These are phyloP conservation scores for Mycena leptocephala DNA, from an alignment of 768 basidiomycete genomes.

Conservation along the genomic window DNA sequence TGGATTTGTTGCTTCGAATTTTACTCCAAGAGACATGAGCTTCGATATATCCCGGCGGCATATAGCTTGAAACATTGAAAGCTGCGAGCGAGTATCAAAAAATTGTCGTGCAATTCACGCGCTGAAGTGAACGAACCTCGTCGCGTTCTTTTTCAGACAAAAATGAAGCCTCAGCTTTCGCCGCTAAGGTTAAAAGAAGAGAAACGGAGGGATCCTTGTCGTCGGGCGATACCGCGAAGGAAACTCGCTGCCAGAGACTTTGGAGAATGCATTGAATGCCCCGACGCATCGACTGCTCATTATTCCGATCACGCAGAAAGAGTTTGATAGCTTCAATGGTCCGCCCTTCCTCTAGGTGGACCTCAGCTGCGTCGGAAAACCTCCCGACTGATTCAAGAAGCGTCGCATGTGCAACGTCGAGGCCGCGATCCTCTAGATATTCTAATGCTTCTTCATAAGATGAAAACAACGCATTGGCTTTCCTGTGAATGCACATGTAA, in stretches of 20 bases:
- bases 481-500: conserved; percentile 50
- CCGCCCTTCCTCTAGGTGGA: conserved; percentile 66
- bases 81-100: conserved; percentile 33
- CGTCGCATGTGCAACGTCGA: conserved; percentile 64
- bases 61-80: conserved; percentile 57
- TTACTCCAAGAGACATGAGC: conserved; percentile 51
- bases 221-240: conserved; percentile 53
- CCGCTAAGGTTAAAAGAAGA: conserved; percentile 46
- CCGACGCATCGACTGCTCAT: conserved; percentile 44
- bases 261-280: conserved; percentile 60
- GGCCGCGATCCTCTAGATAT: conserved; percentile 69
- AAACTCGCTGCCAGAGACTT: conserved; percentile 62
- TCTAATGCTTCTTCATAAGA: conserved; percentile 68
- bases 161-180: conserved; percentile 28
- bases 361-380: conserved; percentile 66
- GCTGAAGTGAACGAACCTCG: conserved; percentile 28
- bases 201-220: conserved; percentile 28
- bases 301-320: conserved; percentile 54
- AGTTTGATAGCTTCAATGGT: conserved; percentile 63
- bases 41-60: conserved; percentile 33
- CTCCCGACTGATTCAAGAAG: conserved; percentile 61
- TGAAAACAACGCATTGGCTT: conserved; percentile 64
- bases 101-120: background rate
- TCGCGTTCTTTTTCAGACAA: conserved; percentile 22
- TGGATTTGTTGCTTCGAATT: conserved; percentile 47